A percentile compares a stretch with the other conserved stretches of the same genome.
Evolutionary conservation across 371 early-diverging fungal species (phyloP).

Genomic region (Apophysomyces ossiformis): DNA sequence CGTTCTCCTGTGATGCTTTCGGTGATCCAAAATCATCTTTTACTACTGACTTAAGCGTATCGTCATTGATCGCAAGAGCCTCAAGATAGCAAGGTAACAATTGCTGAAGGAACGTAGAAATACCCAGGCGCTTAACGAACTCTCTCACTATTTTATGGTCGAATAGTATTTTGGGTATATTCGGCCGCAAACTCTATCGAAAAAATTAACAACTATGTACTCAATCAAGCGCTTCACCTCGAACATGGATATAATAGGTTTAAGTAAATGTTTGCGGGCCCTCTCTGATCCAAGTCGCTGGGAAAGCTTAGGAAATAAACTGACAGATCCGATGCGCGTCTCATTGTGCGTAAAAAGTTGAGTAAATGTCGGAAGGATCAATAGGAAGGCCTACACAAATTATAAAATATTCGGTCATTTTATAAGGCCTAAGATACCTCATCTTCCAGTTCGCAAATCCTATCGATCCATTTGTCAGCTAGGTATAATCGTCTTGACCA

Average conservation of each 20-base stretch:
- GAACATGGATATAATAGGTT: constrained; percentile 64
- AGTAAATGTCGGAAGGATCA: constrained; percentile 64
- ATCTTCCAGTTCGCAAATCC: constrained; percentile 63
- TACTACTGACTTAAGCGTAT: constrained; percentile 12
- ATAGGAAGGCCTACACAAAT: constrained; percentile 52
- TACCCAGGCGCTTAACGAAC: constrained; percentile 60
- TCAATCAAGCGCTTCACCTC: constrained; percentile 44
- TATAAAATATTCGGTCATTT: no score
- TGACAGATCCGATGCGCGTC: constrained; percentile 58
- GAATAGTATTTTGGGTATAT: constrained; percentile 58
- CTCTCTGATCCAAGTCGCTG: constrained; percentile 62
- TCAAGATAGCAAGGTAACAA: constrained; percentile 68
- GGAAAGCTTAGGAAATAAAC: constrained; percentile 62
- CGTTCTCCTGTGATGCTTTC: not conserved
- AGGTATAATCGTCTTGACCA: constrained; percentile 54
- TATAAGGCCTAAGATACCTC: constrained; percentile 34
- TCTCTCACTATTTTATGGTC: constrained; percentile 47
- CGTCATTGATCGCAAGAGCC: constrained; percentile 46
- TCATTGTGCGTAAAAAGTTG: constrained; percentile 56
- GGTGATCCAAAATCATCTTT: constrained; percentile 23
- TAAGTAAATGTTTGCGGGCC: constrained; percentile 56
- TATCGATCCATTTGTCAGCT: constrained; percentile 64
- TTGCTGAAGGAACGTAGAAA: constrained; percentile 62
- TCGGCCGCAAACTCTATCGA: constrained; percentile 54
- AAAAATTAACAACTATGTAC: not conserved